These are phyloP conservation scores for Mortierella hygrophila DNA, from an alignment of 192 early-diverging fungal genomes.

Conservation along the genomic window DNA sequence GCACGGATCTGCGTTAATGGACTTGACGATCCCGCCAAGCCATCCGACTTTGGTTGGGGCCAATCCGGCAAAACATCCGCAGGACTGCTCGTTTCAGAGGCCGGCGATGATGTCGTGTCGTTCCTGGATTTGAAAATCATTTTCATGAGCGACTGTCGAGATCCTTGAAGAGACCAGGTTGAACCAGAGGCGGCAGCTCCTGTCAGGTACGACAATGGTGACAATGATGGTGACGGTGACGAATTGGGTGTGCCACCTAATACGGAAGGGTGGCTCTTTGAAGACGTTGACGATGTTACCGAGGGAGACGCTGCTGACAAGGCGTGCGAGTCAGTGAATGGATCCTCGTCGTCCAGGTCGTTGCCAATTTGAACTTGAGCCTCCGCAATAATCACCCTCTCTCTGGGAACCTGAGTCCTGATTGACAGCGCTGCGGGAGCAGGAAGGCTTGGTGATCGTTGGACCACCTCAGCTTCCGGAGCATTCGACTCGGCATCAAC, in stretches of 20 bases:
- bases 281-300: neutral
- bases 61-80: neutral
- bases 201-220: slow-evolving; percentile 44
- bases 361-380: slow-evolving; percentile 52
- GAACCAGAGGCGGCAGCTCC: slow-evolving; percentile 38
- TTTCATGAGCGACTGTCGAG: slow-evolving; percentile 50
- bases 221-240: slow-evolving; percentile 38
- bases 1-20: slow-evolving; percentile 5
- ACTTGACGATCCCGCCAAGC: slow-evolving; percentile 8
- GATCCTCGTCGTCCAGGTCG: slow-evolving; percentile 43
- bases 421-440: slow-evolving; percentile 21
- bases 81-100: neutral
- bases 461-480: neutral
- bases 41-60: neutral
- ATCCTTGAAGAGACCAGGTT: slow-evolving; percentile 50
- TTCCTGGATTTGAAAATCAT: slow-evolving; percentile 52
- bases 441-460: slow-evolving; percentile 22
- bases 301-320: slow-evolving; percentile 11
- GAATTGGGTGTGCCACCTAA: neutral
- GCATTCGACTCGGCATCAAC: slow-evolving; percentile 2
- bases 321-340: slow-evolving; percentile 49
- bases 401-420: slow-evolving; percentile 5
- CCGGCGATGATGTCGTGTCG: slow-evolving; percentile 5
- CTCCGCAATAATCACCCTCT: slow-evolving; percentile 42
- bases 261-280: slow-evolving; percentile 9